Evolutionary conservation across 345 rosid genomes (phyloP), one percentile per base, ranked within the genome.

Genomic region (Aethionema arabicum): DNA sequence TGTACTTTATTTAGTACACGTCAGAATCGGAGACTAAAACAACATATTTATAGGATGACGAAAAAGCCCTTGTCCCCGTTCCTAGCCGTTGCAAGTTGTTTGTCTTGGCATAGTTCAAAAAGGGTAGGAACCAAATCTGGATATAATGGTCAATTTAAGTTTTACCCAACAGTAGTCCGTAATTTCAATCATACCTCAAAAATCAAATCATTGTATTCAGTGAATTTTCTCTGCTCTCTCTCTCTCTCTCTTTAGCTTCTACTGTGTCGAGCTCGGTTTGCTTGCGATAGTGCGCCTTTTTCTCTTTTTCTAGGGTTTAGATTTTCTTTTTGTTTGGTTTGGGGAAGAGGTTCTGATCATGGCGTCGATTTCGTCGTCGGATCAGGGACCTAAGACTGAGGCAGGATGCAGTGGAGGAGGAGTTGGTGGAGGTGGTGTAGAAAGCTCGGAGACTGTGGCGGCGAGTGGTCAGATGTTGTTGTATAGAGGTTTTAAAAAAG

Each of bases 291-390:
- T 63, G 65, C 61, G 65, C 3, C 12, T 43, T 61, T 72, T 52
- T 67, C 72, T 71, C 70, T 62, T 73, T 73, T 72, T 71, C 44
- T 73, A 65, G 81, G 78, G 63, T 70, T 78, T 21, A 49, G 62
- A 21, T 21, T 15, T 32, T 52, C 10, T 13, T 16, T 39, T 1
- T 13, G 11, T 58, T 8, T 59, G 72, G 51, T 39, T 48, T 15
- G 61, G 31, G 48, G 4, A 51, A 15, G 40, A 33, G 36, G 53
- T 49, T 61, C 48, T 35, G 33, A 51, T 65, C 43, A 85, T 92
- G 96, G 90, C 86, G 52, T 86, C 98, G 65, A 51, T 77, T 44
- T 74, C 98, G 8, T 86, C 96, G 56, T 83, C 91, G 45, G 96
- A 92, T 76, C 98, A 80, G 3, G 93, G 85, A 39, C 60, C 81